Evolutionary conservation across 768 basidiomycete genomes (phyloP), one percentile per base, ranked within the genome.

Genomic region (Podaxis carcinomalis): DNA sequence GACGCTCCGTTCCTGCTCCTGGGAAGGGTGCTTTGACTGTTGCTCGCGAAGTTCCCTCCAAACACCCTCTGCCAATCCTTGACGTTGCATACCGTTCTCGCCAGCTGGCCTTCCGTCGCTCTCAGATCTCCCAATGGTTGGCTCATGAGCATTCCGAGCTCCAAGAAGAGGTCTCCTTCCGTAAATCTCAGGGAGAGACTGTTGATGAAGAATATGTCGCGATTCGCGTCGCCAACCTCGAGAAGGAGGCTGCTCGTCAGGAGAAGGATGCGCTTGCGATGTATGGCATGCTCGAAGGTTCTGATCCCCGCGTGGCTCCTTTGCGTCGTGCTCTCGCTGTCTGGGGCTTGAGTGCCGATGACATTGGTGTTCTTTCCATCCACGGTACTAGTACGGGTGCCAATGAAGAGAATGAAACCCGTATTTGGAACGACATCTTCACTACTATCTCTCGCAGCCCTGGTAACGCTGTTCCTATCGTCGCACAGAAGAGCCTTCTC

Each of bases 381-480:
- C 92, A 94, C 63, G 92, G 92, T 25, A 94, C 92, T 9, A 93
- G 92, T 69, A 94, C 92, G 0, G 84, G 80, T 62, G 92, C 92
- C 13, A 94, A 94, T 67, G 97, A 99, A 80, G 91, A 93, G 79
- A 99, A 99, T 72, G 97, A 99, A 80, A 93, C 93, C 1, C 86
- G 87, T 65, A 95, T 98, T 59, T 98, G 96, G 92, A 95, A 98
- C 73, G 88, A 93, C 62, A 88, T 97, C 71, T 90, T 99, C 76
- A 85, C 83, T n/a, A 83, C 85, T 46, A 88, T 98, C 65, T 85
- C 86, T 42, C 93, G 97, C 63, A 92, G 93, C 5, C 85, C 88
- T 40, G 96, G 97, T 57, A 98, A 98, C 73, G 95, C 95, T n/a
- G 88, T 96, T 51, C 97, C 97, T 4, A 87, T 97, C 69, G 90